Base-by-base conservation (phyloP, 2,329 filamentous ascomycete species). In the Dothideomycetes sp. region DNA sequence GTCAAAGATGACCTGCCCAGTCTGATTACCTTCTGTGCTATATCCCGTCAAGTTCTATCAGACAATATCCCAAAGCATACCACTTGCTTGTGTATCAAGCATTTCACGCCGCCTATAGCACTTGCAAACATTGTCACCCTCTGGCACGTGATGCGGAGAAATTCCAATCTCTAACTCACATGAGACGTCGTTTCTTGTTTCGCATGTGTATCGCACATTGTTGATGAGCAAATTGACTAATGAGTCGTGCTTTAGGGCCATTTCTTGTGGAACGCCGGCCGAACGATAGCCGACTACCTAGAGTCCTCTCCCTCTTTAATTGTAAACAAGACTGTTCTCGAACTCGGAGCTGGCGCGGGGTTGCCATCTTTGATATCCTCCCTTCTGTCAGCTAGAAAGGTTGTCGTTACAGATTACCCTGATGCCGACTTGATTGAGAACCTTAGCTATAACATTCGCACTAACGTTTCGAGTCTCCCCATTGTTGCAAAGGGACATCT, bases 371-470 rank as follows among this genome's bases (percentile, higher is more conserved):
- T 95, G 9, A 77, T 91, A 23, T 81, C 80, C 51, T 82, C 82
- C 1, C 67, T 83, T 23, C 71, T 82, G 27, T 84, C 83, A 11
- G 88, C 88, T 16, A 49, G 49, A 5, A 48, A 55, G 40, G 69
- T 83, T 2, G 82, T 95, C 8, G 79, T 89, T 51, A 94, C 87
- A 6, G 88, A 96, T 60, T 95, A 86, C 58, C 85, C 86, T 0
- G 88, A 95, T 59, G 69, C 72, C 28, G 85, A 93, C 16, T 69
- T 96, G n/a, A 71, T 96, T 17, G 69, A 73, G 15, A 93, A 85
- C 54, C 78, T 95, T 61, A 73, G 73, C 51, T 74, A 76, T 59
- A 95, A 95, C 58, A 79, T 93, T 45, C 58, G 71, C 49, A 64
- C 74, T 58, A 72, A 72, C 58, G 59, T 65, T 47, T 55, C 67